Evolutionary conservation across 257 asterid genomes (phyloP).

Genomic region (Striga asiatica): DNA sequence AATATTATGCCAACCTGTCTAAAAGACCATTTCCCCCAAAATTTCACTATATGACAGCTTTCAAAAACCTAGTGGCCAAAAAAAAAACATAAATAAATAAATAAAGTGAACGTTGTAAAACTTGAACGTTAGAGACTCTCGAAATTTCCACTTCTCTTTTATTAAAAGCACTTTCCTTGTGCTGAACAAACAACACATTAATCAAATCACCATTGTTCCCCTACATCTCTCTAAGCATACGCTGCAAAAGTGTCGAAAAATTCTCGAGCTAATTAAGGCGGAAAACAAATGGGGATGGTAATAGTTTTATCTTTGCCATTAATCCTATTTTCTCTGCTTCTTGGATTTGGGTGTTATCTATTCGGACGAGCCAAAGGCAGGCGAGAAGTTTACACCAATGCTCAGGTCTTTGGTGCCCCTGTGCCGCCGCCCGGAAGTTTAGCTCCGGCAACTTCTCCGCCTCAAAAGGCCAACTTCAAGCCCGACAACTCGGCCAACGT

Average conservation of each 20-base stretch:
- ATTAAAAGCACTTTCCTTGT: not conserved
- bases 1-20: no score
- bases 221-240: not conserved
- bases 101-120: constrained; percentile 28
- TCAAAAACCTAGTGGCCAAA: not conserved
- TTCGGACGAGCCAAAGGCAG: constrained; percentile 79
- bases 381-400: constrained; percentile 46
- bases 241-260: not conserved
- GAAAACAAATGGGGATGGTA: constrained; percentile 62
- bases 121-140: constrained; percentile 29
- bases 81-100: no score
- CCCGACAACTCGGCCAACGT: constrained; percentile 32
- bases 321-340: constrained; percentile 49
- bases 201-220: not conserved
- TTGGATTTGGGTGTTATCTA: constrained; percentile 78
- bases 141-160: constrained; percentile 7
- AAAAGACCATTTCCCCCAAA: no score
- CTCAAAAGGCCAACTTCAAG: constrained; percentile 26
- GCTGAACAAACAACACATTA: not conserved
- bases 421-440: constrained; percentile 54
- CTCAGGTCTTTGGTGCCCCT: constrained; percentile 70
- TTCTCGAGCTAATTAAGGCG: no score
- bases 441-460: constrained; percentile 12
- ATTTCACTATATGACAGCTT: no score
- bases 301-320: constrained; percentile 73